Percentiles rank a stretch among this genome's conserved stretches.
These are phyloP conservation scores for Aspergillus brunneoviolaceus DNA, from an alignment of 2,329 filamentous ascomycete species.

Conservation along the genomic window DNA sequence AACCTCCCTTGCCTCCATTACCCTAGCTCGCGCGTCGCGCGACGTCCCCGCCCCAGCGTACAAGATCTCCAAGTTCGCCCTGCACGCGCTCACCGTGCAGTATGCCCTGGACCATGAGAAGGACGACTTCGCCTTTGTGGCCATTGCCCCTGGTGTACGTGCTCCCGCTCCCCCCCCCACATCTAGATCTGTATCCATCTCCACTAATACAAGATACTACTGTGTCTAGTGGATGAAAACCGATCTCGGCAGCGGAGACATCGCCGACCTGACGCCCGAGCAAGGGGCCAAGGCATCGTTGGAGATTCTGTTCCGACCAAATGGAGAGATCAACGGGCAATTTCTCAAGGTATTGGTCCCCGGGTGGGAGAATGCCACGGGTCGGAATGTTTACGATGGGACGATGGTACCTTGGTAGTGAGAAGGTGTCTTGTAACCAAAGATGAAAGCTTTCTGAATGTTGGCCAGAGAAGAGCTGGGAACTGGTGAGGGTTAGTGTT, in stretches of 20 bases:
- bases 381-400: too few species aligned
- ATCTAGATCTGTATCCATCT: too few species aligned
- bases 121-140: neutral
- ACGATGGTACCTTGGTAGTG: too few species aligned
- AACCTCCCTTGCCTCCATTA: neutral
- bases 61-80: neutral
- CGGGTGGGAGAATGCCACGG: neutral
- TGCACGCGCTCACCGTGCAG: neutral
- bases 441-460: too few species aligned
- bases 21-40: neutral
- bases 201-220: too few species aligned
- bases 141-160: neutral
- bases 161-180: too few species aligned
- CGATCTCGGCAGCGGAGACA: neutral
- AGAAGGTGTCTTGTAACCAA: too few species aligned
- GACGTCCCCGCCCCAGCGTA: neutral
- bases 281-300: neutral
- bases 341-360: neutral
- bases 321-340: neutral
- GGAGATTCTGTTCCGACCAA: neutral
- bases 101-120: neutral
- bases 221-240: neutral
- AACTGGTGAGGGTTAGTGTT: too few species aligned
- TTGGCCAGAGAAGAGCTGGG: too few species aligned
- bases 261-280: neutral